Evolutionary conservation across 2,329 filamentous ascomycete genomes (phyloP), one percentile per base, ranked within the genome.

Genomic region (Cladosporium sp.): DNA sequence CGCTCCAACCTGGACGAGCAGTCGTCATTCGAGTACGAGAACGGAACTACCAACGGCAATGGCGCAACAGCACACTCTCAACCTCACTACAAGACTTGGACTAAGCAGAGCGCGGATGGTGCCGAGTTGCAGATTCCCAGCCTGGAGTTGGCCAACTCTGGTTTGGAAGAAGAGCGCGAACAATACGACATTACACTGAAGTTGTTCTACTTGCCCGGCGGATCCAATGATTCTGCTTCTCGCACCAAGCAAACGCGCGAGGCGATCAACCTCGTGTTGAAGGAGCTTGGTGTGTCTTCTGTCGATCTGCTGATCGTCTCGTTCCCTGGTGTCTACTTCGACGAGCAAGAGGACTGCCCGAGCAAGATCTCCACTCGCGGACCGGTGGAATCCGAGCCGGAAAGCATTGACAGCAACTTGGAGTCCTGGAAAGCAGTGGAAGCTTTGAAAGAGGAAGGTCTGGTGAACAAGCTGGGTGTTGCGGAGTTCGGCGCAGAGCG

Each of bases 131-230:
- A 76, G 49, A 86, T 97, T 48, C 94, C 94, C 56, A 86, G 89
- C 48, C 87, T 94, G 75, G 87, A 92, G 77, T 91, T 90, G 83
- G 82, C 86, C 14, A 80, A 85, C 32, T 87, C 87, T 4, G 90
- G 90, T 0, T 82, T 99, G 54, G 84, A 87, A 34, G 95, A 99
- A 75, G 93, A 96, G 71, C 84, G 90, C 28, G 83, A 86, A 66
- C 89, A 93, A 71, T 99, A 99, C 81, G 93, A 97, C 75, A 93
- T 97, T 74, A 97, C 94, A 0, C 89, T 95, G 67, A 99, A 99
- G 80, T 81, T 99, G 25, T 99, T 99, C 82, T 96, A 95, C 78
- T 85, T 98, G 30, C 90, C 92, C 3, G 86, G 86, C 21, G 72
- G 70, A 25, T 68, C 71, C 25, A 69, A 59, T 13, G 67, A 69